Percentiles rank a stretch among this genome's conserved stretches.
These are phyloP conservation scores for Lathyrus tuberosus DNA, from an alignment of 306 rosid species.

Conservation along the genomic window DNA sequence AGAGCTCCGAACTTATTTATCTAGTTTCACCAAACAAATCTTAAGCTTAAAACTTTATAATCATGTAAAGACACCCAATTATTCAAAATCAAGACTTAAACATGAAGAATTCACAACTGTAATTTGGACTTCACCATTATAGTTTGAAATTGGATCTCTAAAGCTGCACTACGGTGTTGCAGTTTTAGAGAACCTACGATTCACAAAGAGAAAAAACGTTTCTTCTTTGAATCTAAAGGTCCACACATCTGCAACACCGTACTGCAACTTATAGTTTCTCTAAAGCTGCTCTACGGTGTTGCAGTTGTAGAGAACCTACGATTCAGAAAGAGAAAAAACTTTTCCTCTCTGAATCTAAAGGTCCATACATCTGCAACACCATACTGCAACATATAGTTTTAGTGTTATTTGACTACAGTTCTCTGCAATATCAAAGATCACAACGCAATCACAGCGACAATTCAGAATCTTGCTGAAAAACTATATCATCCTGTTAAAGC, in stretches of 20 bases:
- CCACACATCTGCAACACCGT: background rate
- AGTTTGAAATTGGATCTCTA: background rate
- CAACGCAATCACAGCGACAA: background rate
- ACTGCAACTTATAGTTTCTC: background rate
- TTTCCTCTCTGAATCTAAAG: background rate
- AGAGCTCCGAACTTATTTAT: background rate
- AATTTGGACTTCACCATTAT: background rate
- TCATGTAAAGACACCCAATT: background rate
- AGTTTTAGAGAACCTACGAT: background rate
- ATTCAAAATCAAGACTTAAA: background rate
- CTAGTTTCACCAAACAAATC: background rate
- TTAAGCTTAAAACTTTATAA: constrained; percentile 12
- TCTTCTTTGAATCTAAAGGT: background rate
- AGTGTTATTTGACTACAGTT: background rate
- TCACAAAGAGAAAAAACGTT: background rate
- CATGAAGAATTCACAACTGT: no score
- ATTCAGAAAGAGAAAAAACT: background rate
- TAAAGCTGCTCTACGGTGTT: background rate
- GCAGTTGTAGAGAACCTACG: background rate
- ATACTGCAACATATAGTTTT: background rate
- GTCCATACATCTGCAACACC: background rate
- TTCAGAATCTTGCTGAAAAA: background rate
- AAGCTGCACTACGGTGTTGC: background rate
- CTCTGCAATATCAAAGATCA: background rate
- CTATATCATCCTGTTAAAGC: background rate